Conservation (phyloP, 1,284 basidiomycete genomes). For the Irpex sp. region DNA sequence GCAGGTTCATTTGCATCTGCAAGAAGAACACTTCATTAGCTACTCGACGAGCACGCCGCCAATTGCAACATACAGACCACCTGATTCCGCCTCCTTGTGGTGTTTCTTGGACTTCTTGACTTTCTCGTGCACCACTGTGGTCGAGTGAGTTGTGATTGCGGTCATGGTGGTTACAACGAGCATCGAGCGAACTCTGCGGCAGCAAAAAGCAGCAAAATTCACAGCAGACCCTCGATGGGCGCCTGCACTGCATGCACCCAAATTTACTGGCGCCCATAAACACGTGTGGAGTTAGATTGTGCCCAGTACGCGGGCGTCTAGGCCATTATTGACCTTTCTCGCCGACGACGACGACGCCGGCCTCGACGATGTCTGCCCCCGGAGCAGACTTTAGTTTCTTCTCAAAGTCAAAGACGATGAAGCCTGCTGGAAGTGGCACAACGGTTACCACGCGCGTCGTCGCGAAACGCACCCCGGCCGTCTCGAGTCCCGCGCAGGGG, state of each 20-base stretch:
- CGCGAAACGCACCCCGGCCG: slow-evolving; percentile 7
- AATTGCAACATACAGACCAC: slow-evolving; percentile 25
- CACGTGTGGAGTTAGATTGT: neutral
- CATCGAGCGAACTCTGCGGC: neutral
- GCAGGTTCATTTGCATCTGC: slow-evolving; percentile 20
- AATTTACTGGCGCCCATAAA: neutral
- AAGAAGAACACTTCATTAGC: slow-evolving; percentile 8
- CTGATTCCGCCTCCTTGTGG: slow-evolving; percentile 13
- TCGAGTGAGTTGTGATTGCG: neutral
- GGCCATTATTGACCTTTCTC: slow-evolving; percentile 4
- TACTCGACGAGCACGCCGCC: neutral
- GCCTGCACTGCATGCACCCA: neutral
- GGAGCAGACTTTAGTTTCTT: slow-evolving; percentile 22
- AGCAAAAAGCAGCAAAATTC: neutral
- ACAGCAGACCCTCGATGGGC: neutral
- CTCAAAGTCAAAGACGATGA: slow-evolving; percentile 22
- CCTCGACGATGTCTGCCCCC: neutral
- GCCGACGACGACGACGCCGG: neutral
- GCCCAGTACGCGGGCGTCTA: neutral
- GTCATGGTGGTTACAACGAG: neutral
- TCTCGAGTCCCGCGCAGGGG: slow-evolving; percentile 8
- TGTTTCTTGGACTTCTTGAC: slow-evolving; percentile 21
- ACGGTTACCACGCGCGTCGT: slow-evolving; percentile 24
- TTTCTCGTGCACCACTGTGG: neutral
- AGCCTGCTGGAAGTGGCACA: slow-evolving; percentile 16